Evolutionary conservation across 1,284 basidiomycete genomes (phyloP), one percentile per base, ranked within the genome.

Genomic region (Microbotryum violaceum): DNA sequence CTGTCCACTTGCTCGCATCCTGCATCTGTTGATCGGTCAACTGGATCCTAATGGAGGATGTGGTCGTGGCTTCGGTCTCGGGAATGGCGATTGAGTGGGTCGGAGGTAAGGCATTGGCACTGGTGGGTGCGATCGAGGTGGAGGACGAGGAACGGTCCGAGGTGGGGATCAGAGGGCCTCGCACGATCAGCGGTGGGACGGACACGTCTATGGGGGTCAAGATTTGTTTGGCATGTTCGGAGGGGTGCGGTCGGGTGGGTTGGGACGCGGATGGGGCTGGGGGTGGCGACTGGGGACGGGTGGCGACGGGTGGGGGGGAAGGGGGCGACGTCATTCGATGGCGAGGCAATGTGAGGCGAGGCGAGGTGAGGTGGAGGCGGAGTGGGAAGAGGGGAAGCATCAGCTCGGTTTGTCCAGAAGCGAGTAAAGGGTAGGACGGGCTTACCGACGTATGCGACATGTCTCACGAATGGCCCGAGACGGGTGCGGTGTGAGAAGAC

Each of bases 1-100:
- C 82, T 71, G 87, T 85, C 86, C 83, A 87, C 75, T 82, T 78
- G 52, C 78, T 73, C 6, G 88, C 73, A 64, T 83, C 83, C 51
- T 84, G 81, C 27, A 73, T 73, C 70, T 64, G 60, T 31, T 48
- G 14, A 7, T 60, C 58, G 31, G 59, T 65, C 20, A 67, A 31
- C 21, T 56, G 55, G 51, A 63, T 64, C 52, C 65, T 58, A 27
- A 65, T 63, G 12, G 47, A 31, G 25, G 23, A 14, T 20, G 47
- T 29, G 25, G n/a, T 52, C 37, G 12, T 31, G 23, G 12, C 20
- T 25, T n/a, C 21, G 25, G 27, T 53, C n/a, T 25, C 51, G 9
- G 23, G 25, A 23, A 33, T 10, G 27, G 51, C 25, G n/a, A 14
- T 42, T 4, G 12, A 2, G 12, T 42, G 16, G 37, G 37, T 42